Conservation (phyloP, 1,284 basidiomycete species). For the Ganoderma sp. region DNA sequence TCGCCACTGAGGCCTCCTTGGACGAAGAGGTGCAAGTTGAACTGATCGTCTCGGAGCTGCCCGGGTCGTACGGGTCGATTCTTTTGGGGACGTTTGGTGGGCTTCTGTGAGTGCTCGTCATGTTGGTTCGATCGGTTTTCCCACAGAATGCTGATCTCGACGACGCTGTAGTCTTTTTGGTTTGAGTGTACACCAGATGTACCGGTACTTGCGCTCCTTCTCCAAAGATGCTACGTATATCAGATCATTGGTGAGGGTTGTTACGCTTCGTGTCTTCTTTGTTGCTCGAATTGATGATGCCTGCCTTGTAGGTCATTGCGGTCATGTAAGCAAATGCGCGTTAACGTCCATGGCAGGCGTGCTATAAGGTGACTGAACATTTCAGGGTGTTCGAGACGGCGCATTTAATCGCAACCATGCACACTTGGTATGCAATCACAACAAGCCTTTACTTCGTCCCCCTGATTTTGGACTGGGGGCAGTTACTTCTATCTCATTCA, state of each 20-base stretch:
- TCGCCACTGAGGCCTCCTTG: background rate
- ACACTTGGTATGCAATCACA: background rate
- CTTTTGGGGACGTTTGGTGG: slow-evolving; percentile 15
- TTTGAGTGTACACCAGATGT: slow-evolving; percentile 13
- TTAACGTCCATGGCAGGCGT: background rate
- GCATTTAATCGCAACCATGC: slow-evolving; percentile 4
- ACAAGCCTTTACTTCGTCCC: too few species aligned
- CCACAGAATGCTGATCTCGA: background rate
- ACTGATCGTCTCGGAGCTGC: background rate
- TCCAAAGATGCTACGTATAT: slow-evolving; percentile 14
- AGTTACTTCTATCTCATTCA: slow-evolving; percentile 13
- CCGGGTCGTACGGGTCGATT: slow-evolving; percentile 14
- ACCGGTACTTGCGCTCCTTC: slow-evolving; percentile 13
- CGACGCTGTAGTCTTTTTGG: slow-evolving; percentile 9
- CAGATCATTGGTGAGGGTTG: slow-evolving; percentile 13
- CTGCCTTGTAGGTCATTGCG: background rate
- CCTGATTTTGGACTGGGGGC: background rate
- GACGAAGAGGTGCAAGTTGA: background rate
- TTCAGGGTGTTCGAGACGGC: slow-evolving; percentile 7
- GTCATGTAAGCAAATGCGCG: slow-evolving; percentile 12
- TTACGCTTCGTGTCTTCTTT: background rate
- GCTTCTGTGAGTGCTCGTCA: slow-evolving; percentile 9
- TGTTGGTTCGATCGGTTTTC: background rate
- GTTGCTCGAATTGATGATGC: background rate
- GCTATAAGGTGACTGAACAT: background rate